phyloP scores from a whole-genome alignment of 208 protist species.

The Acanthamoeba sp. region DNA sequence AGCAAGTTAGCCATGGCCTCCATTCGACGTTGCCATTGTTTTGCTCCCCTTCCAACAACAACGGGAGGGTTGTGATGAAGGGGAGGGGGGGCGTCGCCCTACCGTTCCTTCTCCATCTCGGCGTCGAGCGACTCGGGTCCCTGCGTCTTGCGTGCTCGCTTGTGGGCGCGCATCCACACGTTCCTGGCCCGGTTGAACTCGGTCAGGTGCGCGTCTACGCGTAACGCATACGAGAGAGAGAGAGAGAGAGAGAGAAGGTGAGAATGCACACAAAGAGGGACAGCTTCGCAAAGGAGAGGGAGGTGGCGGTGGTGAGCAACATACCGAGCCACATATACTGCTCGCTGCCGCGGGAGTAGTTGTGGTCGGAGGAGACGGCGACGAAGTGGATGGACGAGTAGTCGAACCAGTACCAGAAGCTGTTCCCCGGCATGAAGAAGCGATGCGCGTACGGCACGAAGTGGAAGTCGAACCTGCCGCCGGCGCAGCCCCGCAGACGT shows the following conservation, averaged over 20 bases:
- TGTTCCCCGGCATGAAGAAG: conserved; percentile 13
- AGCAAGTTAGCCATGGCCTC: no score
- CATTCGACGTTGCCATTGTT: no score
- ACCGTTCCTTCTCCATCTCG: background rate
- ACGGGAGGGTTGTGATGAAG: no score
- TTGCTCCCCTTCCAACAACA: no score
- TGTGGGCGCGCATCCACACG: background rate
- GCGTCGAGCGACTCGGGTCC: background rate
- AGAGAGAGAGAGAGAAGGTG: background rate
- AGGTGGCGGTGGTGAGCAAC: background rate
- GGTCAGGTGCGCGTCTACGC: background rate
- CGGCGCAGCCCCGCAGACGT: no score
- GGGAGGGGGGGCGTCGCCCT: background rate
- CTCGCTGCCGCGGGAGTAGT: conserved; percentile 14
- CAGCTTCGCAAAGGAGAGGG: background rate
- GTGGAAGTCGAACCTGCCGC: background rate
- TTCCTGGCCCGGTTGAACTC: conserved; percentile 12
- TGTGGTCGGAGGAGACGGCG: conserved; percentile 21
- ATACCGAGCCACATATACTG: conserved; percentile 26
- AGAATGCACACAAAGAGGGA: no score
- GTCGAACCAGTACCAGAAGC: conserved; percentile 43
- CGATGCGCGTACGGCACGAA: conserved; percentile 49
- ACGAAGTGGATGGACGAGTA: conserved; percentile 21
- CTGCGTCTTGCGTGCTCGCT: background rate
- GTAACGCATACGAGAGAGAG: background rate